Base-by-base conservation (phyloP, 1,284 basidiomycete species). In the Cryptococcus sp. region DNA sequence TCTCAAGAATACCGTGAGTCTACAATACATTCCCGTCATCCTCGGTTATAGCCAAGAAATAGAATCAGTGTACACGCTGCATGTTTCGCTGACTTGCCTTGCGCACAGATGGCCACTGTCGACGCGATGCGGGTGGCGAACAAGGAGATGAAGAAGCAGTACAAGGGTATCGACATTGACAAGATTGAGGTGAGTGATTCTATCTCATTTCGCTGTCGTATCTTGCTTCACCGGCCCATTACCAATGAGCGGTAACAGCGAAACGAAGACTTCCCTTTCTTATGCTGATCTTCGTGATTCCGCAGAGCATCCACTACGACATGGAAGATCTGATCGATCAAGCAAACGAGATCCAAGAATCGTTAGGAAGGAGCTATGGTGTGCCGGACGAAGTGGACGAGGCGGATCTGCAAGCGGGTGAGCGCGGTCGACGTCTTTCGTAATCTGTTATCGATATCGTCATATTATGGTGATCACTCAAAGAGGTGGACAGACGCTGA, bases 321-420 rank as follows among this genome's bases (percentile, higher is more conserved):
- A 98, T 99, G 94, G 93, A 98, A 74, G 96, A 99, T 63, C 77
- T 99, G 58, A 82, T 99, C 61, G 96, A 99, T 70, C 91, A 95
- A 76, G 92, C 94, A 2, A 98, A 97, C 73, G 95, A 99, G 76
- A 93, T 99, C 52, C 95, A 99, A 74, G 95, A 98, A 76, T 87
- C 89, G 39, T 80, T 99, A 41, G 91, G 90, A 11, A 83, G 95
- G 62, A 95, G 91, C 37, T 99, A 99, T 76, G 92, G 89, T 26
- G 91, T 99, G 0, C 95, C 95, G 16, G 96, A 99, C 67, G 96
- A 99, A 76, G 83, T 99, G 46, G 96, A 99, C 80, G 95, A 99
- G 77, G 91, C 89, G 15, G 96, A 99, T 76, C 83, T 99, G 5
- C 89, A 97, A 83, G 96, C 96, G 51, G 95, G 95, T 89, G 69